These are phyloP conservation scores for Tetrapisispora iriomotensis DNA, from an alignment of 805 yeast genomes.

Conservation along the genomic window DNA sequence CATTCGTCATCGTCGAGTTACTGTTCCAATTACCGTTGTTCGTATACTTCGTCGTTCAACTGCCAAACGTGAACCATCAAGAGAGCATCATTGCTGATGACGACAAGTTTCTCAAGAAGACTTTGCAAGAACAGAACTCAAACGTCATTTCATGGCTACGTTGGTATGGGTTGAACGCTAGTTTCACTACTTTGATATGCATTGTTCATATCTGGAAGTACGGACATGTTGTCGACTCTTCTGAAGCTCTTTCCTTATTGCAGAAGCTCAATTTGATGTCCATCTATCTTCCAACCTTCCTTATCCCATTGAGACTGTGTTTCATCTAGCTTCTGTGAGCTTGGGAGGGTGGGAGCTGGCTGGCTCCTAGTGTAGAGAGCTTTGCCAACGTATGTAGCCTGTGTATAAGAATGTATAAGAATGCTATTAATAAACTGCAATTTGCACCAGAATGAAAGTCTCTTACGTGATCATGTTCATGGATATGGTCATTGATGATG, in stretches of 20 bases:
- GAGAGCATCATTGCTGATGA: not conserved
- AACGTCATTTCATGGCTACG: constrained; percentile 29
- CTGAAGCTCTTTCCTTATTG: constrained; percentile 9
- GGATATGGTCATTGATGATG: too few species aligned
- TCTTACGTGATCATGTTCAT: too few species aligned
- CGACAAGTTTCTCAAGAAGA: constrained; percentile 4
- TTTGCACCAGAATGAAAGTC: too few species aligned
- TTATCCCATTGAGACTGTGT: constrained; percentile 22
- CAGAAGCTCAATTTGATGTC: constrained; percentile 18
- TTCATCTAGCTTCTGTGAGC: constrained; percentile 3
- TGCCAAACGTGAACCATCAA: constrained; percentile 1
- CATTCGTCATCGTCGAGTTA: constrained; percentile 65
- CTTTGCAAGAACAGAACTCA: not conserved
- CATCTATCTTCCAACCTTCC: constrained; percentile 25
- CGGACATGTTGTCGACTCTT: constrained; percentile 15
- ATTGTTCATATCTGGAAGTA: constrained; percentile 36
- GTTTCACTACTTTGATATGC: constrained; percentile 70
- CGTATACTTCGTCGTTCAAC: constrained; percentile 26
- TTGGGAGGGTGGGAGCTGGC: too few species aligned
- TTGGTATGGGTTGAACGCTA: constrained; percentile 75
- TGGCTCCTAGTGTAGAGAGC: too few species aligned
- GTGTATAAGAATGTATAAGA: too few species aligned
- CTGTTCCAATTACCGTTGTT: constrained; percentile 76
- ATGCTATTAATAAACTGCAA: too few species aligned
- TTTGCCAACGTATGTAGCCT: too few species aligned